These are phyloP conservation scores for Chloranthus sessilifolius DNA, from an alignment of 164 flowering plant genomes.

Conservation along the genomic window DNA sequence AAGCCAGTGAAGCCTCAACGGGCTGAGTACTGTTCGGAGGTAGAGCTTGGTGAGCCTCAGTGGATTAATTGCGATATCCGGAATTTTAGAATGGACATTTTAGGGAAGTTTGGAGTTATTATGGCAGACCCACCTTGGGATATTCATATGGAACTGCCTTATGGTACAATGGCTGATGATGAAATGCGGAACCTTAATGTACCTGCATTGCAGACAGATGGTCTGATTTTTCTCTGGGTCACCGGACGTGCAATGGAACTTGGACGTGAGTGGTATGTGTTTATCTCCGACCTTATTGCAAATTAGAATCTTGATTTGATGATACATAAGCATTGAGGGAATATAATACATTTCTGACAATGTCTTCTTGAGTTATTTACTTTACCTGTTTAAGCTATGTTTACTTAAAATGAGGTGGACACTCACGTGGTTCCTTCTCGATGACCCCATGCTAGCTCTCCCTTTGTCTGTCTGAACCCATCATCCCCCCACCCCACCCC, in stretches of 20 bases:
- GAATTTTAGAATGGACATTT: conserved; percentile 82
- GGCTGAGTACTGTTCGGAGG: conserved; percentile 95
- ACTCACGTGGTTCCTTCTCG: too few relatives aligned
- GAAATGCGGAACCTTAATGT: conserved; percentile 97
- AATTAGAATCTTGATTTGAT: conserved; percentile 1
- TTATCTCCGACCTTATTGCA: neutral
- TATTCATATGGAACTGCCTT: conserved; percentile 98
- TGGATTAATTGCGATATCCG: conserved; percentile 99
- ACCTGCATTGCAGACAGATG: conserved; percentile 95
- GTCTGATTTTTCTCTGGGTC: conserved; percentile 97
- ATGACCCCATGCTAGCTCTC: too few relatives aligned
- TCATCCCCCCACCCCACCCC: too few relatives aligned
- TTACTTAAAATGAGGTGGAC: too few relatives aligned
- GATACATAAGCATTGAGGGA: too few relatives aligned
- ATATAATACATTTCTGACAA: too few relatives aligned
- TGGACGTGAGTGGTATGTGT: conserved; percentile 89
- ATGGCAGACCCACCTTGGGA: conserved; percentile 99
- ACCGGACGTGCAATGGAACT: conserved; percentile 99
- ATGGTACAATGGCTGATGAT: conserved; percentile 99
- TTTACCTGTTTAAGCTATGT: too few relatives aligned
- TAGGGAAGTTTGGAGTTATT: conserved; percentile 95
- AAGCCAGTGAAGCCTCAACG: conserved; percentile 75
- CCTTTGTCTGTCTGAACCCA: too few relatives aligned
- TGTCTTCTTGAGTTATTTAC: too few relatives aligned
- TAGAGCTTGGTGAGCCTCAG: conserved; percentile 94